These are phyloP conservation scores for Leucogyrophana mollusca DNA, from an alignment of 768 basidiomycete genomes.

Conservation along the genomic window DNA sequence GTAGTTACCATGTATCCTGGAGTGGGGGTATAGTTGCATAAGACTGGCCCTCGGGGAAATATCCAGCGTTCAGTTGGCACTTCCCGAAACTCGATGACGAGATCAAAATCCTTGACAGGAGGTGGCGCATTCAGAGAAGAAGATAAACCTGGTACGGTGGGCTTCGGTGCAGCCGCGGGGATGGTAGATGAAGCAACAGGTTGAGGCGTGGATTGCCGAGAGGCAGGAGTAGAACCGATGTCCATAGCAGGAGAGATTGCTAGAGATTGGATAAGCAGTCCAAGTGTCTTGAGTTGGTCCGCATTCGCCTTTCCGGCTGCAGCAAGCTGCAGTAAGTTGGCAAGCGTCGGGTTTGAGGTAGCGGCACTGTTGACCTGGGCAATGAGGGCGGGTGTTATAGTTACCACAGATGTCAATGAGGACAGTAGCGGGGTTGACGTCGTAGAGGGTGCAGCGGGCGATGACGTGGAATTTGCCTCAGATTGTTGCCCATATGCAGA, in stretches of 20 bases:
- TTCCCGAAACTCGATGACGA: conserved; percentile 73
- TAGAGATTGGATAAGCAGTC: conserved; percentile 70
- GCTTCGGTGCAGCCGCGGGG: conserved; percentile 11
- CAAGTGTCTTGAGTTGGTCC: conserved; percentile 67
- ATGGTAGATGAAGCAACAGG: conserved; percentile 11
- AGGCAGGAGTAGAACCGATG: not conserved
- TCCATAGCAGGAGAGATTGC: conserved; percentile 28
- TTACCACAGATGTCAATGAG: conserved; percentile 41
- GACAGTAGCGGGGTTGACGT: conserved; percentile 42
- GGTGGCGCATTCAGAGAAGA: conserved; percentile 16
- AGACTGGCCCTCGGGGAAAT: conserved; percentile 58
- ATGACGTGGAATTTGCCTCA: conserved; percentile 14
- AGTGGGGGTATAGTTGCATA: conserved; percentile 41
- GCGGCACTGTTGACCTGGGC: conserved; percentile 67
- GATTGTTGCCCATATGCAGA: conserved; percentile 2
- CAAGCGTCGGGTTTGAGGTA: conserved; percentile 62
- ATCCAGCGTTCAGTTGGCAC: conserved; percentile 61
- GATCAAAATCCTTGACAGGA: conserved; percentile 60
- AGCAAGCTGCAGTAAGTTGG: conserved; percentile 63
- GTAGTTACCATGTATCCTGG: conserved; percentile 12
- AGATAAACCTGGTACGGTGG: conserved; percentile 16
- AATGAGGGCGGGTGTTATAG: conserved; percentile 58
- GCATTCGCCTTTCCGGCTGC: conserved; percentile 59
- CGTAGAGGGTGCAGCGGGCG: conserved; percentile 22
- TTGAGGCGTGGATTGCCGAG: conserved; percentile 6